A percentile compares a stretch with the other conserved stretches of the same genome.
Conservation (phyloP, 768 basidiomycete species). For the Lanmaoa rubissima region DNA sequence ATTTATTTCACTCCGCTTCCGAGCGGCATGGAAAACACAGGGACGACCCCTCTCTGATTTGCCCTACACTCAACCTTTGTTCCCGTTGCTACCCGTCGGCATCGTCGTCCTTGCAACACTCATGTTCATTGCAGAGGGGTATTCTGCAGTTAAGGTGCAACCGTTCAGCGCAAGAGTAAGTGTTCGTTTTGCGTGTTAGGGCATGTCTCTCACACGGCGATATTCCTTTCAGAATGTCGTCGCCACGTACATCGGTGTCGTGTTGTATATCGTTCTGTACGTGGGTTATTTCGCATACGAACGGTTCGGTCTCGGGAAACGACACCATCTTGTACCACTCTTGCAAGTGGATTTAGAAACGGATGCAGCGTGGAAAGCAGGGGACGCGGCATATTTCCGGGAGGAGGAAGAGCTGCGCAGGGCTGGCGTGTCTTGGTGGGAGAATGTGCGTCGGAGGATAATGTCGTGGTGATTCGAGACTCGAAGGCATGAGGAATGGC, state of each 20-base stretch:
- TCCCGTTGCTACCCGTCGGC: slow-evolving; percentile 48
- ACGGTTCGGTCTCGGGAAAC: slow-evolving; percentile 28
- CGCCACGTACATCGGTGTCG: slow-evolving; percentile 54
- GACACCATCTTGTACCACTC: slow-evolving; percentile 41
- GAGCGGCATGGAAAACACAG: slow-evolving; percentile 55
- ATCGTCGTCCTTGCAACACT: slow-evolving; percentile 48
- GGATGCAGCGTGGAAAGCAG: slow-evolving; percentile 50
- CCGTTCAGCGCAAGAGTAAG: slow-evolving; percentile 45
- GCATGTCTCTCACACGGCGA: background rate
- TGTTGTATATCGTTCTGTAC: slow-evolving; percentile 45
- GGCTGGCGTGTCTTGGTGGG: background rate
- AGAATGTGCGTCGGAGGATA: background rate
- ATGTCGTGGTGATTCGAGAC: background rate
- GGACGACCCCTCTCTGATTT: slow-evolving; percentile 50
- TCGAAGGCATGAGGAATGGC: background rate
- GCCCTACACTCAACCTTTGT: slow-evolving; percentile 57
- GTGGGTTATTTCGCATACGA: slow-evolving; percentile 43
- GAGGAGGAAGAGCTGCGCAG: slow-evolving; percentile 27
- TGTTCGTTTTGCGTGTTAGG: background rate
- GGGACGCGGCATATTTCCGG: slow-evolving; percentile 39
- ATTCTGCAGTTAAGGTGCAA: slow-evolving; percentile 43
- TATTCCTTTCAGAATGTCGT: slow-evolving; percentile 43
- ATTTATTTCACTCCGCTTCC: slow-evolving; percentile 57
- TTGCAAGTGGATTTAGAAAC: slow-evolving; percentile 50
- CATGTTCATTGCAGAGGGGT: slow-evolving; percentile 58